Conservation (phyloP, 768 basidiomycete species). For the Rhodotorula kratochvilovae region DNA sequence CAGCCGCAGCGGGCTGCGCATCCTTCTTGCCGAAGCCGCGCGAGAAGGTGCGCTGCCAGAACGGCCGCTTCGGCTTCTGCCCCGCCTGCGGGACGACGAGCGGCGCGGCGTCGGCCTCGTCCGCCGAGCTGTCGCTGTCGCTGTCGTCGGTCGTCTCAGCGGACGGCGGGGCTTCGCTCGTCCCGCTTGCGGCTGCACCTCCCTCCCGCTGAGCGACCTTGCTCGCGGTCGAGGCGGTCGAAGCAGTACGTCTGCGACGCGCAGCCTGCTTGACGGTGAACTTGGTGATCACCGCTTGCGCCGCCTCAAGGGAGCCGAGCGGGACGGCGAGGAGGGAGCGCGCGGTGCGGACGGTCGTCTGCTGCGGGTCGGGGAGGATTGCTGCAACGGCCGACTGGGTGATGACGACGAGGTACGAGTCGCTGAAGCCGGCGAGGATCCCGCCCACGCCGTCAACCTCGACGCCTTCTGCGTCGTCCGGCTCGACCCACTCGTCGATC, state of each 20-base stretch:
- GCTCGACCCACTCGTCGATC: neutral
- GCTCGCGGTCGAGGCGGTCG: neutral
- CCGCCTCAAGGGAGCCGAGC: constrained; percentile 8
- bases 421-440: constrained; percentile 20
- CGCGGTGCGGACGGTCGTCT: neutral
- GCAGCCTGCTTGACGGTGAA: constrained; percentile 13
- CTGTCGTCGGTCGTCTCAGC: neutral
- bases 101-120: constrained; percentile 21
- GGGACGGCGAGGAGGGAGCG: constrained; percentile 26
- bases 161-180: neutral
- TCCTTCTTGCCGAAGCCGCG: neutral
- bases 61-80: constrained; percentile 1
- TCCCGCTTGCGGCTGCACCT: neutral
- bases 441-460: constrained; percentile 22
- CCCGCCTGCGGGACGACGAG: neutral
- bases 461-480: neutral
- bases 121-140: constrained; percentile 9
- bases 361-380: constrained; percentile 14
- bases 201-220: neutral
- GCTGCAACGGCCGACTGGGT: constrained; percentile 16
- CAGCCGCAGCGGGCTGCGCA: neutral
- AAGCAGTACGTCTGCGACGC: neutral
- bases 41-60: constrained; percentile 24
- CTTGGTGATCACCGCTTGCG: constrained; percentile 13
- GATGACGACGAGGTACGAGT: constrained; percentile 25